Evolutionary conservation across 345 rosid genomes (phyloP), one percentile per base, ranked within the genome.

Genomic region (Gossypium stocksii): DNA sequence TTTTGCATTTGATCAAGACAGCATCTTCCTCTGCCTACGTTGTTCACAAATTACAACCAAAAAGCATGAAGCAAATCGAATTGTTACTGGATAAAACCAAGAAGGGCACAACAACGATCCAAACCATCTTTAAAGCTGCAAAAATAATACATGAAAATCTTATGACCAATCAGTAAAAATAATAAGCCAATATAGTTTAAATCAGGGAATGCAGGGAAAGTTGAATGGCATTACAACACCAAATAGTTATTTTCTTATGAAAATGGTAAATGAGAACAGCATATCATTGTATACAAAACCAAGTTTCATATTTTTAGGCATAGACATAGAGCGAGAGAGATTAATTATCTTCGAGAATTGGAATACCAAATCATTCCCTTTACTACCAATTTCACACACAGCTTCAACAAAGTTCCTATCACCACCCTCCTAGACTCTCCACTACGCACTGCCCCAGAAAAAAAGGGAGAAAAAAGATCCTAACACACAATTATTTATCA

Each of bases 1-100:
- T 68, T 49, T 25, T 67, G 71, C 71, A 67, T 67, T 23, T 34
- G 10, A 22, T 68, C 58, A 68, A 68, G 58, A 49, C 72, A 16
- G 72, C 29, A 68, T 68, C 72, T 25, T 68, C 7, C 44, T 34
- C 41, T 25, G 72, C 44, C 57, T 25, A 25, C 41, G 27, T 14
- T 16, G 20, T 69, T 51, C 57, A 69, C 22, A 69, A 69, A 69
- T 51, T 69, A 69, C 44, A 69, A 49, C 58, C 57, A 68, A 25
- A 34, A 48, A 49, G 34, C 72, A 69, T 51, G 16, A 16, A 9
- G 14, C 59, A 5, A 27, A 9, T 69, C 72, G 44, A 27, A 23
- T 15, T 48, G 72, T 25, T 23, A 49, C 14, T 0, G 0, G 2
- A 68, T 66, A 8, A 68, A 48, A 9, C 43, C 9, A 10, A 23